These are phyloP conservation scores for Sechiopsis laciniata DNA, from an alignment of 306 rosid genomes.

Conservation along the genomic window DNA sequence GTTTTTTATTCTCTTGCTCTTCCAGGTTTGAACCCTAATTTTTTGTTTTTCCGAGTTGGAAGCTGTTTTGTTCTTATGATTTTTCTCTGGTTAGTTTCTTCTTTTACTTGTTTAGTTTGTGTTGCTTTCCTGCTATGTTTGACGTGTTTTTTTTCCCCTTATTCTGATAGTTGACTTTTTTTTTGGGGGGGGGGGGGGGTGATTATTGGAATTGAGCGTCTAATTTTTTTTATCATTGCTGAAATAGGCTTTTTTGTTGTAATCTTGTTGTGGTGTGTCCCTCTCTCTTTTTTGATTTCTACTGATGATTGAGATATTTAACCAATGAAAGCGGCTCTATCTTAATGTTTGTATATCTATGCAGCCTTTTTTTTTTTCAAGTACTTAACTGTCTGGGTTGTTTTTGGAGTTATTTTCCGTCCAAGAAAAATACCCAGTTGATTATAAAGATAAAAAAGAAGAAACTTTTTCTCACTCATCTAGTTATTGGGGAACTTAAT, in stretches of 20 bases:
- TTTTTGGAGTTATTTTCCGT: neutral
- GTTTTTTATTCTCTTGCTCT: neutral
- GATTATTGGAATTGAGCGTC: neutral
- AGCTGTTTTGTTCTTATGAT: neutral
- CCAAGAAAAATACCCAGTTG: conserved; percentile 1
- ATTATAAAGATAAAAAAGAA: neutral
- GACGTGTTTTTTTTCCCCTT: neutral
- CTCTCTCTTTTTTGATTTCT: neutral
- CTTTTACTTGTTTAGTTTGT: neutral
- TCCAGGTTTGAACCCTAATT: neutral
- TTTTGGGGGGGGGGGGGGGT: too few relatives aligned
- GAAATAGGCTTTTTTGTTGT: conserved; percentile 1
- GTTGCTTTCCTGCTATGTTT: neutral
- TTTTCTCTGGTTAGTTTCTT: neutral
- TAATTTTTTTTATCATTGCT: neutral
- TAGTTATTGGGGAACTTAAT: neutral
- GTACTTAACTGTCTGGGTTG: neutral
- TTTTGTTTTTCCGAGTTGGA: neutral
- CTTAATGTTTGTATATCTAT: too few relatives aligned
- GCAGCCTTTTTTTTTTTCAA: neutral
- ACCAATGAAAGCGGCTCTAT: conserved; percentile 5
- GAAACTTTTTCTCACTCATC: neutral
- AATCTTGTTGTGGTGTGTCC: neutral
- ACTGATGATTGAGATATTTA: neutral
- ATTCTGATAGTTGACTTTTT: neutral